phyloP scores from a whole-genome alignment of 2,329 filamentous ascomycete genomes.

The Xylariaceae sp. region DNA sequence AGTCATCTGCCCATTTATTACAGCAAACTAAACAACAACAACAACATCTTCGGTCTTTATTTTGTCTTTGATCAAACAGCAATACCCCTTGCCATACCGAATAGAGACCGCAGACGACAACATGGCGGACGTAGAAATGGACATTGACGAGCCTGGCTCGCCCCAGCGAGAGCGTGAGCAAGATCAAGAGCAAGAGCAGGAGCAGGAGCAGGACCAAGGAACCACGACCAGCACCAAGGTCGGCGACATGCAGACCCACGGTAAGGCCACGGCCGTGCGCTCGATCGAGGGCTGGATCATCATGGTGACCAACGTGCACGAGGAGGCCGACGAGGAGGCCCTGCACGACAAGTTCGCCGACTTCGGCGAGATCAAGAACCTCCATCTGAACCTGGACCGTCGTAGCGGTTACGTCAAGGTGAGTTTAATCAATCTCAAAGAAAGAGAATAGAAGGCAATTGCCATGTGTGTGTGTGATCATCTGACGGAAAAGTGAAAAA shows the following conservation, averaged over 20 bases:
- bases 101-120: too few species aligned
- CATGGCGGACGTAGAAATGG: slow-evolving; percentile 57
- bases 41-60: too few species aligned
- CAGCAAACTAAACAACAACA: too few species aligned
- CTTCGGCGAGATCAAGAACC: slow-evolving; percentile 80
- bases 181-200: too few species aligned
- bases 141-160: slow-evolving; percentile 46
- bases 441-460: too few species aligned
- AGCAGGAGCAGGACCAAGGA: too few species aligned
- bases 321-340: slow-evolving; percentile 80
- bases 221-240: too few species aligned
- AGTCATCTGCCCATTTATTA: too few species aligned
- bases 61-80: too few species aligned
- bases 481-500: too few species aligned
- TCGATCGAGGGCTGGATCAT: slow-evolving; percentile 89
- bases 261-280: slow-evolving; percentile 73
- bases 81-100: too few species aligned
- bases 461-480: too few species aligned
- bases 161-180: slow-evolving; percentile 30
- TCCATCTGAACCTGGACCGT: slow-evolving; percentile 77
- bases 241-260: slow-evolving; percentile 64
- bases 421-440: slow-evolving; percentile 14
- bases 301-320: slow-evolving; percentile 80
- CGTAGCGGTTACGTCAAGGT: slow-evolving; percentile 86
- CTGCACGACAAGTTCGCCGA: slow-evolving; percentile 77